A percentile compares a stretch with the other conserved stretches of the same genome.
phyloP scores from a whole-genome alignment of 2,329 filamentous ascomycete species.

The Xylariaceae sp. region DNA sequence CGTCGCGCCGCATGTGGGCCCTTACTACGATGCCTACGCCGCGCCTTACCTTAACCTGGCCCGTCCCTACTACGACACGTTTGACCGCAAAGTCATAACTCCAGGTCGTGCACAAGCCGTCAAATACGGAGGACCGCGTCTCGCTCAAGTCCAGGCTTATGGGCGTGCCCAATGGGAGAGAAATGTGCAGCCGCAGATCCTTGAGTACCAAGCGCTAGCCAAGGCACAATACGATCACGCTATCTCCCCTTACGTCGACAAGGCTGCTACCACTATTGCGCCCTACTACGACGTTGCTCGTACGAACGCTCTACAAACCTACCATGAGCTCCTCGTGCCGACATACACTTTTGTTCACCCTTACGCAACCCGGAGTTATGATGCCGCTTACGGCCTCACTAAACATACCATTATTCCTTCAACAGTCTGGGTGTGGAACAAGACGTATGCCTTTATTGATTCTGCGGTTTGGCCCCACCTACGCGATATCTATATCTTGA shows the following conservation, averaged over 20 bases:
- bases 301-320: conserved; percentile 62
- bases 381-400: conserved; percentile 61
- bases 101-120: conserved; percentile 65
- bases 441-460: conserved; percentile 66
- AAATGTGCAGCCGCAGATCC: conserved; percentile 69
- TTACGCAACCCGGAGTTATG: conserved; percentile 66
- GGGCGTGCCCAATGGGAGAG: conserved; percentile 72
- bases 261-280: conserved; percentile 50
- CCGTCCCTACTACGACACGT: conserved; percentile 67
- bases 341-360: conserved; percentile 71
- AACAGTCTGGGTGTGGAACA: conserved; percentile 65
- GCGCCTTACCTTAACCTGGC: conserved; percentile 75
- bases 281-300: conserved; percentile 71
- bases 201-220: conserved; percentile 57
- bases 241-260: conserved; percentile 70
- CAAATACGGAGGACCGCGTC: conserved; percentile 70
- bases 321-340: conserved; percentile 69
- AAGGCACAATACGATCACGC: conserved; percentile 64
- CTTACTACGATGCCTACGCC: conserved; percentile 82
- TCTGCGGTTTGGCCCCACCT: conserved; percentile 77
- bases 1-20: conserved; percentile 70
- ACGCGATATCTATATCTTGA: conserved; percentile 76
- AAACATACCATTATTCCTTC: conserved; percentile 68
- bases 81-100: conserved; percentile 61
- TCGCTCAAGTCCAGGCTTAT: conserved; percentile 63